These are phyloP conservation scores for Candida anutae DNA, from an alignment of 1,139 yeast genomes.

Conservation along the genomic window DNA sequence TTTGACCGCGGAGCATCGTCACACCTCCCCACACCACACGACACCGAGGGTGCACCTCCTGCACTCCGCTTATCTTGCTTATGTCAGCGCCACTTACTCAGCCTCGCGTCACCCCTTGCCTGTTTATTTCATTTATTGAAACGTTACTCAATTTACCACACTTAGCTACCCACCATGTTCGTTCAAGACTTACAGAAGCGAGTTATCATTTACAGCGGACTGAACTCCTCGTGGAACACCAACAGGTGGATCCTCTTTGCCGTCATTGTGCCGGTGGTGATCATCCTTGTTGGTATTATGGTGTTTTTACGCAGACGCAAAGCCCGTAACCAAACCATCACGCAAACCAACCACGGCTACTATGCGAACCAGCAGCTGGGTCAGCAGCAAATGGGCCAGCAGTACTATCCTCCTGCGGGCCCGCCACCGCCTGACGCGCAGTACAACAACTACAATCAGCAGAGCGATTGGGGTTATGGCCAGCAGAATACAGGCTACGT, in stretches of 20 bases:
- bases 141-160: too few relatives aligned
- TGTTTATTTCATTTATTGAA: too few relatives aligned
- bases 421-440: constrained; percentile 3
- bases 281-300: constrained; percentile 5
- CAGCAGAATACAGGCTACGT: constrained; percentile 1
- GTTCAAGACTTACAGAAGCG: background rate
- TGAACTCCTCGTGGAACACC: constrained; percentile 5
- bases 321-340: constrained; percentile 5
- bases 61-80: too few relatives aligned
- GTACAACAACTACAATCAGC: constrained; percentile 2
- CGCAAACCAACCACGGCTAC: constrained; percentile 7
- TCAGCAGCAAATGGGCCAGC: constrained; percentile 9
- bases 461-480: constrained; percentile 1
- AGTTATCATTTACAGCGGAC: constrained; percentile 3
- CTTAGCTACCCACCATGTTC: too few relatives aligned
- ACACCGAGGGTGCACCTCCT: too few relatives aligned
- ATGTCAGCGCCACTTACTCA: too few relatives aligned
- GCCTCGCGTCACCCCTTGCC: too few relatives aligned
- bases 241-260: constrained; percentile 10
- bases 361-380: constrained; percentile 12
- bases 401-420: constrained; percentile 6
- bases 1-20: too few relatives aligned
- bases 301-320: constrained; percentile 5
- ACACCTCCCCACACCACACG: too few relatives aligned
- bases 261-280: constrained; percentile 8